A percentile compares a stretch with the other conserved stretches of the same genome.
Conservation (phyloP, 1,139 yeast genomes). For the Saccharomyces uvarum region DNA sequence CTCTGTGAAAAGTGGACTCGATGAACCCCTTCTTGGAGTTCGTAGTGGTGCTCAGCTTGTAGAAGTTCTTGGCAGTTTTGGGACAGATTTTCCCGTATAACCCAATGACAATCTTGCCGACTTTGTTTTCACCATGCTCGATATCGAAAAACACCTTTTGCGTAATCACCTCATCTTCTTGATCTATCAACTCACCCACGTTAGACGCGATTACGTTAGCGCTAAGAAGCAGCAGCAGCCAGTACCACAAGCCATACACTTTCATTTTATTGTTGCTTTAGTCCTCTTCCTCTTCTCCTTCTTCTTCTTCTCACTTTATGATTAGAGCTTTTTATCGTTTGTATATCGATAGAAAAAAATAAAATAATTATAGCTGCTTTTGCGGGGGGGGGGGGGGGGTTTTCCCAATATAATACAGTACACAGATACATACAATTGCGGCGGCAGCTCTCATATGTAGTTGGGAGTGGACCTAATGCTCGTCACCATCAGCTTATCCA, state of each 20-base stretch:
- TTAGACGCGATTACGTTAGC: not conserved
- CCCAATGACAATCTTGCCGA: slow-evolving; percentile 74
- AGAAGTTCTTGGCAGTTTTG: slow-evolving; percentile 97
- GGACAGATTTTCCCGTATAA: slow-evolving; percentile 93
- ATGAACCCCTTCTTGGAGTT: slow-evolving; percentile 96
- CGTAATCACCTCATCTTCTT: not conserved
- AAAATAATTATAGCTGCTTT: not conserved
- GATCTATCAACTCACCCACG: not conserved
- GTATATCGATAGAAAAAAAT: not conserved
- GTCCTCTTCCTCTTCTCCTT: not conserved
- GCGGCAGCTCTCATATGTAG: slow-evolving; percentile 15
- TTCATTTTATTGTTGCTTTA: not conserved
- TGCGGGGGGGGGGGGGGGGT: not conserved
- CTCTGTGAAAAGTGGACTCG: slow-evolving; percentile 93
- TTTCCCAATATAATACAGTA: not conserved
- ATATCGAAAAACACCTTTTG: slow-evolving; percentile 31
- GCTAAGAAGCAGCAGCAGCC: not conserved
- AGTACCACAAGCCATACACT: not conserved
- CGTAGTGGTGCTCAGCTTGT: slow-evolving; percentile 88
- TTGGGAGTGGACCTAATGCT: slow-evolving; percentile 30
- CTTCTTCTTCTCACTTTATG: not conserved
- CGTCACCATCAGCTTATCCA: slow-evolving; percentile 28
- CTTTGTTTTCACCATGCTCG: slow-evolving; percentile 33
- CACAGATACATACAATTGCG: not conserved
- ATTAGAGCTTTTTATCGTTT: not conserved